Conservation (phyloP, 129 eudicot genomes). For the Centrapalus pauciflorus region DNA sequence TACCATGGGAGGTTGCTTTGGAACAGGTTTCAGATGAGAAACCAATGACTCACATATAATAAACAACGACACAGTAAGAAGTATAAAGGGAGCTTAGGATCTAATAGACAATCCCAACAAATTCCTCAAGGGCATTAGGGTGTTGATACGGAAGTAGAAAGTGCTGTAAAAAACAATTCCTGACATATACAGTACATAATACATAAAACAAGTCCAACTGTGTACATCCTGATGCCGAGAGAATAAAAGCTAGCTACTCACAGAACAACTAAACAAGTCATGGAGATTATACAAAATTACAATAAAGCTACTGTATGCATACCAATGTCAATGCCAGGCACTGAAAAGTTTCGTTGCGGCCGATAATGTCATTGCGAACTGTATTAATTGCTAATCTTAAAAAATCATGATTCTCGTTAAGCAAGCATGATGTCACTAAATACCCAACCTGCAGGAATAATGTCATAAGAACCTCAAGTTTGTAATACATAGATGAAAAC, state of each 20-base stretch:
- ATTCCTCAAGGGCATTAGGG: not conserved
- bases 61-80: not conserved
- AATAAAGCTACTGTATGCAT: constrained; percentile 22
- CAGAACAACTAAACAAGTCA: no score
- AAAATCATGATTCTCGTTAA: constrained; percentile 95
- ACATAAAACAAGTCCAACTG: not conserved
- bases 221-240: not conserved
- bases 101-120: not conserved
- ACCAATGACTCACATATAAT: not conserved
- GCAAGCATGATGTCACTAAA: constrained; percentile 89
- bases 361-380: constrained; percentile 95
- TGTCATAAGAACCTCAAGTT: constrained; percentile 1
- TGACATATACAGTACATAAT: not conserved
- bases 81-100: not conserved
- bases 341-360: constrained; percentile 96
- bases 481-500: not conserved
- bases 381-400: constrained; percentile 93
- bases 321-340: constrained; percentile 98
- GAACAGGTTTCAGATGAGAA: not conserved
- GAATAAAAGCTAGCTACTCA: no score
- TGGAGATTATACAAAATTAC: not conserved
- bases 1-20: not conserved
- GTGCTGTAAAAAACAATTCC: not conserved
- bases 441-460: constrained; percentile 79
- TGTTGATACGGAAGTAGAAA: not conserved